phyloP scores from a whole-genome alignment of 2,329 filamentous ascomycete species.

The Fusarium illudens region DNA sequence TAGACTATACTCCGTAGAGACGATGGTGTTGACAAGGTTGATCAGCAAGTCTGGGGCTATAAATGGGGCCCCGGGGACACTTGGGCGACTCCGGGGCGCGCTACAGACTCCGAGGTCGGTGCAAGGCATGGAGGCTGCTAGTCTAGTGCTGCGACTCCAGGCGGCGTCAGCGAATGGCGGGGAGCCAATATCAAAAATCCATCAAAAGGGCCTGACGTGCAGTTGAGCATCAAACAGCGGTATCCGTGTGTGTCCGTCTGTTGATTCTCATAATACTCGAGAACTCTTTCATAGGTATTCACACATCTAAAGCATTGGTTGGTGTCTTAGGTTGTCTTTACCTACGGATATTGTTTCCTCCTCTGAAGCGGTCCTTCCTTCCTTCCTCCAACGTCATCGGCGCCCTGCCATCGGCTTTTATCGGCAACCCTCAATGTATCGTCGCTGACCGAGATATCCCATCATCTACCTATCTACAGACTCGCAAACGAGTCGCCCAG shows the following conservation, averaged over 20 bases:
- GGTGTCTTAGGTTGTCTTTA: not conserved
- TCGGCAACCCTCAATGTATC: not conserved
- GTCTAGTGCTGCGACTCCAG: conserved; percentile 19
- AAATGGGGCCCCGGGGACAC: conserved; percentile 1
- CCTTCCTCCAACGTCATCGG: not conserved
- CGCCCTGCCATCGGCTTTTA: not conserved
- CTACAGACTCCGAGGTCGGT: conserved; percentile 29
- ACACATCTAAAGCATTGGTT: not conserved
- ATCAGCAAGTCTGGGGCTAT: not conserved
- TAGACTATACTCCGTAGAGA: not conserved
- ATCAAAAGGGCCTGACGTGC: not conserved
- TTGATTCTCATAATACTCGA: not conserved
- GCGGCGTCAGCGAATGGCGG: conserved; percentile 24
- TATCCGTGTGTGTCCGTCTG: not conserved
- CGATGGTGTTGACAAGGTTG: not conserved
- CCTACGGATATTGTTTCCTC: not conserved
- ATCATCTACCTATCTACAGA: not conserved
- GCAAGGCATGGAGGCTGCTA: too few species aligned
- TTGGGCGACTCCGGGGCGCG: conserved; percentile 2
- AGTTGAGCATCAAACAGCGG: conserved; percentile 15
- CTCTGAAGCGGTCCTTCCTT: not conserved
- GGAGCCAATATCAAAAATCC: conserved; percentile 23
- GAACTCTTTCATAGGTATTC: not conserved
- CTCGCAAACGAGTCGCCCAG: not conserved
- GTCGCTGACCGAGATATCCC: not conserved